A percentile compares a stretch with the other conserved stretches of the same genome.
phyloP scores from a whole-genome alignment of 305 asterid species.

The Fraxinus albicans region DNA sequence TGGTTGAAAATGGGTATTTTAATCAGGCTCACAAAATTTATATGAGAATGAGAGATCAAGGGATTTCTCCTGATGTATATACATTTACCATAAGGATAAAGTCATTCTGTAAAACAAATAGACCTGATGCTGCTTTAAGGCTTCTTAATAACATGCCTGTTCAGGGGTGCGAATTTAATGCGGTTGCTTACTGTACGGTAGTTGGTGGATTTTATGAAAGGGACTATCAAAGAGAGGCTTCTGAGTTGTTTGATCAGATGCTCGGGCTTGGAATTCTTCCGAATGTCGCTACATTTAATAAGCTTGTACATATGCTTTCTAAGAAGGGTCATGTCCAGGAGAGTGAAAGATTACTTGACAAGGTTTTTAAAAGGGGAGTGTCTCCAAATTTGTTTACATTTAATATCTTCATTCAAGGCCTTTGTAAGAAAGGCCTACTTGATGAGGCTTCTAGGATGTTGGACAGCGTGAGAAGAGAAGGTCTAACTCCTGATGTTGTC shows the following conservation, averaged over 20 bases:
- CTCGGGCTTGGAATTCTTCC: slow-evolving; percentile 62
- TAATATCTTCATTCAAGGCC: slow-evolving; percentile 83
- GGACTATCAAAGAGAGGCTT: slow-evolving; percentile 49
- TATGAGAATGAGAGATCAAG: slow-evolving; percentile 75
- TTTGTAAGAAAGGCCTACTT: slow-evolving; percentile 61
- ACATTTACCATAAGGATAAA: slow-evolving; percentile 85
- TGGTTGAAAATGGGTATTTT: slow-evolving; percentile 72
- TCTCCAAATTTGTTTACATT: slow-evolving; percentile 70
- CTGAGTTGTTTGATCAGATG: slow-evolving; percentile 70
- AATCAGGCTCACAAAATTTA: slow-evolving; percentile 87
- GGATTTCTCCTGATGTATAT: slow-evolving; percentile 74
- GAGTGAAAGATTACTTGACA: slow-evolving; percentile 69
- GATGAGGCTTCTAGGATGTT: slow-evolving; percentile 70
- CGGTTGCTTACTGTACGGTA: slow-evolving; percentile 80
- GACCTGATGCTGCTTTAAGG: slow-evolving; percentile 84
- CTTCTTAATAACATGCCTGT: slow-evolving; percentile 78
- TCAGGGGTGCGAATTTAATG: slow-evolving; percentile 71
- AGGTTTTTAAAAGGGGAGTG: slow-evolving; percentile 77
- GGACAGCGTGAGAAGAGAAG: slow-evolving; percentile 40
- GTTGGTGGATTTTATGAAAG: slow-evolving; percentile 78
- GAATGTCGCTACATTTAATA: slow-evolving; percentile 66
- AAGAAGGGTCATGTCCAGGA: slow-evolving; percentile 69
- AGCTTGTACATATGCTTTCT: slow-evolving; percentile 69
- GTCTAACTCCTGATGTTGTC: slow-evolving; percentile 70
- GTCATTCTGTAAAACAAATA: slow-evolving; percentile 72